Evolutionary conservation across 768 basidiomycete genomes (phyloP).

Genomic region (Hygrocybe coccinea): DNA sequence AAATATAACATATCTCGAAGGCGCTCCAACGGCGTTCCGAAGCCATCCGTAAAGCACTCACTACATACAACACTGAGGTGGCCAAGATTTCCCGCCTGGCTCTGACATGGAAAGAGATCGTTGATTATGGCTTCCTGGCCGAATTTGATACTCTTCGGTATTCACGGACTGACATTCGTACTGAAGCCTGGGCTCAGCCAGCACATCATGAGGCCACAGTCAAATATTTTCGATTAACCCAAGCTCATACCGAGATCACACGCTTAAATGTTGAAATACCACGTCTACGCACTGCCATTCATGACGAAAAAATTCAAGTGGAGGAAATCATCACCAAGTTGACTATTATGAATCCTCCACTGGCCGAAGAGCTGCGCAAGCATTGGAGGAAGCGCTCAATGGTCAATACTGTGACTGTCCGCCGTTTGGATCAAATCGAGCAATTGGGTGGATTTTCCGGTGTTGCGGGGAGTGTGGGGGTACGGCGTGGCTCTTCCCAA

Average conservation of each 20-base stretch:
- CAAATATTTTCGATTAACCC: constrained; percentile 24
- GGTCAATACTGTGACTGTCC: constrained; percentile 5
- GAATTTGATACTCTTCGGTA: constrained; percentile 32
- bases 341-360: neutral
- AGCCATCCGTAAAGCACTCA: constrained; percentile 29
- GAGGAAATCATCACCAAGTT: neutral
- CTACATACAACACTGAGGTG: constrained; percentile 29
- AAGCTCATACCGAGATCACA: constrained; percentile 28
- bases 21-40: constrained; percentile 26
- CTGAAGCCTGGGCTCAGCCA: constrained; percentile 26
- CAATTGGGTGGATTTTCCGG: neutral
- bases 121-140: constrained; percentile 18
- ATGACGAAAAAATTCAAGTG: constrained; percentile 8
- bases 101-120: constrained; percentile 20
- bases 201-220: constrained; percentile 21
- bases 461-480: neutral
- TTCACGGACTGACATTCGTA: constrained; percentile 24
- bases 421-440: neutral
- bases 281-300: constrained; percentile 9
- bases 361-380: constrained; percentile 5
- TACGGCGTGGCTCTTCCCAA: neutral
- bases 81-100: constrained; percentile 9
- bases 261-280: constrained; percentile 23
- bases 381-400: constrained; percentile 2
- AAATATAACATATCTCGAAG: constrained; percentile 27